phyloP scores from a whole-genome alignment of 306 rosid species.

The Malus sieversii region DNA sequence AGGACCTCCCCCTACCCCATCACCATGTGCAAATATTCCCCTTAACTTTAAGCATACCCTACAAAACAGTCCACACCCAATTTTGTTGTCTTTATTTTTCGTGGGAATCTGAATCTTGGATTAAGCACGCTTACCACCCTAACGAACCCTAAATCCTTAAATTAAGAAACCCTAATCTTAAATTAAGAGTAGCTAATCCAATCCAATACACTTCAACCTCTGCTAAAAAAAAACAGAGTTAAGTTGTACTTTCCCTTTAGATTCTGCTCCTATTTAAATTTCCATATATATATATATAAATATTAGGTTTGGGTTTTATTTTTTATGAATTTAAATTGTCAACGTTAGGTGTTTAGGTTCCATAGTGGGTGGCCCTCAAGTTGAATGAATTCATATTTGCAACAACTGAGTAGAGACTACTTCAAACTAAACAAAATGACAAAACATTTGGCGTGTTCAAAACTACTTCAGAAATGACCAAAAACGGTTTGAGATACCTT shows the following conservation, averaged over 20 bases:
- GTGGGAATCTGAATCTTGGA: background rate
- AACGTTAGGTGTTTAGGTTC: background rate
- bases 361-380: background rate
- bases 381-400: background rate
- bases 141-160: background rate
- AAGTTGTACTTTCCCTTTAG: background rate
- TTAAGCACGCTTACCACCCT: background rate
- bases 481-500: background rate
- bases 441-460: background rate
- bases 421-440: background rate
- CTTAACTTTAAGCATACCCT: background rate
- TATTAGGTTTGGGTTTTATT: background rate
- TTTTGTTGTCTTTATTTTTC: background rate
- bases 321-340: background rate
- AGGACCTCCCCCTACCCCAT: background rate
- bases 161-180: background rate
- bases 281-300: too few species aligned
- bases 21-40: conserved; percentile 20
- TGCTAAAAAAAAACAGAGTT: background rate
- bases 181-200: background rate
- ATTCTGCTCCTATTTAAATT: background rate
- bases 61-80: background rate
- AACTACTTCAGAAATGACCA: background rate
- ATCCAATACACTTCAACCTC: background rate
- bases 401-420: background rate